Conservation (phyloP, 2,329 filamentous ascomycete genomes). For the Exserohilum turcica region DNA sequence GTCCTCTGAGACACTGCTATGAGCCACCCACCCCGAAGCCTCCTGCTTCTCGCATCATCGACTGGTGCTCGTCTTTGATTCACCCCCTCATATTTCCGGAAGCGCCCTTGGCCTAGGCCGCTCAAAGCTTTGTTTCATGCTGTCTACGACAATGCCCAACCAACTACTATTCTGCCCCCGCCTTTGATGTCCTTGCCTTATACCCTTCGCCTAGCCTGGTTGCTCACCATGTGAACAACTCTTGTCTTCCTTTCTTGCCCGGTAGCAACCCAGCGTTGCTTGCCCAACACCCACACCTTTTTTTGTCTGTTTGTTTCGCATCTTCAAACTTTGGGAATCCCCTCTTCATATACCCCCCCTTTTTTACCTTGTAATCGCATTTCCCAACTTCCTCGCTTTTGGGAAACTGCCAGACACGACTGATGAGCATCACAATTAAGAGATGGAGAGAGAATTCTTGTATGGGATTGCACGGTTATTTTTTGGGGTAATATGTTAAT, state of each 20-base stretch:
- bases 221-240: neutral
- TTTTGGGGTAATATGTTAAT: constrained; percentile 3
- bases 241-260: constrained; percentile 13
- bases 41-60: constrained; percentile 35
- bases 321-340: constrained; percentile 19
- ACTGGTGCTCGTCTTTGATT: constrained; percentile 41
- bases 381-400: constrained; percentile 20
- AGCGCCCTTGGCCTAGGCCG: constrained; percentile 24
- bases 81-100: constrained; percentile 16
- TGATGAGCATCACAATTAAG: constrained; percentile 21
- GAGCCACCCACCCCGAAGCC: constrained; percentile 11
- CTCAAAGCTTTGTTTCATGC: constrained; percentile 22
- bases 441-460: neutral
- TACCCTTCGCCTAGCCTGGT: constrained; percentile 8
- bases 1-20: constrained; percentile 36
- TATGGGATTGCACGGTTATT: constrained; percentile 11
- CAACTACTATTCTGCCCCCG: constrained; percentile 1
- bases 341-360: constrained; percentile 6
- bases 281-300: constrained; percentile 1
- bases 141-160: constrained; percentile 26
- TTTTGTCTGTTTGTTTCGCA: neutral
- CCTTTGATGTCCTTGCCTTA: constrained; percentile 9
- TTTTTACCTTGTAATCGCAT: constrained; percentile 34
- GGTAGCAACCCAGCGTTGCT: neutral
- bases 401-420: constrained; percentile 36